Evolutionary conservation across 2,329 filamentous ascomycete genomes (phyloP).

Genomic region (Stagonosporopsis cucurbitacearum): DNA sequence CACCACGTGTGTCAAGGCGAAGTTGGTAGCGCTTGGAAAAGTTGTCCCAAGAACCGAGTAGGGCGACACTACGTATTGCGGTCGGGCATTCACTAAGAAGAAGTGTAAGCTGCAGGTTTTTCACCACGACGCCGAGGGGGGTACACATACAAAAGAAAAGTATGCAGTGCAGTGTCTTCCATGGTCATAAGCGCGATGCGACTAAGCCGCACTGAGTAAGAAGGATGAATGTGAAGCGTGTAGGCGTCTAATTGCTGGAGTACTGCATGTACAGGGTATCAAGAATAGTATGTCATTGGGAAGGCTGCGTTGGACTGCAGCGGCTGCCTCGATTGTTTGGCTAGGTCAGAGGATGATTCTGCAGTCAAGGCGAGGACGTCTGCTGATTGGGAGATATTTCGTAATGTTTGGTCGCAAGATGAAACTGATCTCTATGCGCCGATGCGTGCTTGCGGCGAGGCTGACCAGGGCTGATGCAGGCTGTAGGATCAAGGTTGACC

Average conservation of each 20-base stretch:
- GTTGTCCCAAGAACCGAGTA: constrained; percentile 96
- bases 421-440: constrained; percentile 36
- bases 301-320: constrained; percentile 30
- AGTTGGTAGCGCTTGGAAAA: constrained; percentile 80
- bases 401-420: constrained; percentile 33
- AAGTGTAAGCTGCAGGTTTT: constrained; percentile 29
- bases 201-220: constrained; percentile 39
- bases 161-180: constrained; percentile 67
- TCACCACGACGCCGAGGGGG: constrained; percentile 25
- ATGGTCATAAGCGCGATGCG: constrained; percentile 37
- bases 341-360: constrained; percentile 25
- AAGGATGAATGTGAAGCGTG: constrained; percentile 34
- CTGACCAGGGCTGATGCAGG: constrained; percentile 36
- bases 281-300: constrained; percentile 43
- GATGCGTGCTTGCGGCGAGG: constrained; percentile 38
- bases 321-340: constrained; percentile 35
- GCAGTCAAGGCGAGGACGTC: constrained; percentile 13
- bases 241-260: constrained; percentile 34
- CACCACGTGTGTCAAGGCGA: constrained; percentile 78
- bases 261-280: constrained; percentile 25
- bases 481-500: constrained; percentile 19
- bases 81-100: constrained; percentile 43
- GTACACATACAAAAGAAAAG: constrained; percentile 59
- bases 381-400: constrained; percentile 30
- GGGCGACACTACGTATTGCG: constrained; percentile 71